Evolutionary conservation across 225 moss, liverwort and hornwort species (phyloP).

Genomic region (Antitrichia curtipendula): DNA sequence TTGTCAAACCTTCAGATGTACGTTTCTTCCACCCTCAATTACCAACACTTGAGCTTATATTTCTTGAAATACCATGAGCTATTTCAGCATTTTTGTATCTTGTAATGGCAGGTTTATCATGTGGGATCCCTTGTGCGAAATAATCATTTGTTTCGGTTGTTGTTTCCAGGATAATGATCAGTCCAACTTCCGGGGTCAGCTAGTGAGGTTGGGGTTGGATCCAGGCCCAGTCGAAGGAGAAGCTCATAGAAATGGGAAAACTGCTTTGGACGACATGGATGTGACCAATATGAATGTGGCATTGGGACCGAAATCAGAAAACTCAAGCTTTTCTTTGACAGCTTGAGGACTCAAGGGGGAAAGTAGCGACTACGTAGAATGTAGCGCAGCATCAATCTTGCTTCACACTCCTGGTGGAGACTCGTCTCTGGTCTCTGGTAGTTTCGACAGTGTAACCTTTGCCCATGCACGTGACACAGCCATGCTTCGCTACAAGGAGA

Average conservation of each 20-base stretch:
- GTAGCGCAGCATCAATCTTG: background rate
- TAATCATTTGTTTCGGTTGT: background rate
- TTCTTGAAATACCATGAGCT: background rate
- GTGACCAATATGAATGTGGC: background rate
- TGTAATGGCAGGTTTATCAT: background rate
- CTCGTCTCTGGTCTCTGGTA: background rate
- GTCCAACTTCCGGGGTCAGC: slow-evolving; percentile 7
- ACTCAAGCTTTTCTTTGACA: slow-evolving; percentile 15
- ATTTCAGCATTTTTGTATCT: background rate
- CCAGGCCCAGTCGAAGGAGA: background rate
- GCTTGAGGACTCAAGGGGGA: slow-evolving; percentile 14
- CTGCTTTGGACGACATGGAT: background rate
- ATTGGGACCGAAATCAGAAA: slow-evolving; percentile 4
- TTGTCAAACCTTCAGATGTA: slow-evolving; percentile 16
- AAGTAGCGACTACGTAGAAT: slow-evolving; percentile 17
- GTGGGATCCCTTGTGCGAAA: background rate
- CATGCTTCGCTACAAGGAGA: slow-evolving; percentile 10
- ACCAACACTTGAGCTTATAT: background rate
- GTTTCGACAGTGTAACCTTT: background rate
- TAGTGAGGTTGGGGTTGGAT: slow-evolving; percentile 9
- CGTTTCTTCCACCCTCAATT: background rate
- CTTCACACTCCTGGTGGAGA: background rate
- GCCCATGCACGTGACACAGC: background rate
- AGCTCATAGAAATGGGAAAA: background rate
- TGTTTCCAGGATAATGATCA: background rate